These are phyloP conservation scores for Sporothrix pallida DNA, from an alignment of 2,329 filamentous ascomycete species.

Conservation along the genomic window DNA sequence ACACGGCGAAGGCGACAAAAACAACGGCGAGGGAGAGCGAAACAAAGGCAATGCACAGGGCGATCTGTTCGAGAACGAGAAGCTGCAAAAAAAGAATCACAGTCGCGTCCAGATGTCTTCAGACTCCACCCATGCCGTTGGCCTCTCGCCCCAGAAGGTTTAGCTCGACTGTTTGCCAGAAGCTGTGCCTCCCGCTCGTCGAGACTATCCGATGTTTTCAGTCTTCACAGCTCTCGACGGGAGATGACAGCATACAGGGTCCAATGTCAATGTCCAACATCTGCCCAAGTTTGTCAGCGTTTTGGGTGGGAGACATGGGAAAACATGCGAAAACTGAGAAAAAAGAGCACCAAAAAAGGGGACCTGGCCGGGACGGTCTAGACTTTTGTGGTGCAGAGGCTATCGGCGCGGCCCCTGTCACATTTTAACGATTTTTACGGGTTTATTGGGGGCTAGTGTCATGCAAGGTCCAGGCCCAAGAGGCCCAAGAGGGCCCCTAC, in stretches of 20 bases:
- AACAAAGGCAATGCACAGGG: not conserved
- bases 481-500: not conserved
- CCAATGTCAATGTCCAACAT: not conserved
- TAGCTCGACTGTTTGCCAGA: not conserved
- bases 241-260: no score
- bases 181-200: not conserved
- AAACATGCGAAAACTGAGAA: no score
- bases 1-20: not conserved
- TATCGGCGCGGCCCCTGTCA: conserved; percentile 25
- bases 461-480: not conserved
- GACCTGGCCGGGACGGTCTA: conserved; percentile 11
- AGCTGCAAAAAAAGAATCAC: not conserved
- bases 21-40: not conserved
- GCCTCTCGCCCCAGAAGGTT: not conserved
- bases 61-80: not conserved
- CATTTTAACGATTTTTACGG: not conserved
- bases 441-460: conserved; percentile 16
- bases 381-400: conserved; percentile 6
- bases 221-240: no score
- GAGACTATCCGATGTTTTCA: not conserved
- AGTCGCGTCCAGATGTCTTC: not conserved
- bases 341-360: no score
- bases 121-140: not conserved
- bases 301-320: not conserved
- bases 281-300: not conserved